These are phyloP conservation scores for Asterophora lycoperdoides DNA, from an alignment of 768 basidiomycete genomes.

Conservation along the genomic window DNA sequence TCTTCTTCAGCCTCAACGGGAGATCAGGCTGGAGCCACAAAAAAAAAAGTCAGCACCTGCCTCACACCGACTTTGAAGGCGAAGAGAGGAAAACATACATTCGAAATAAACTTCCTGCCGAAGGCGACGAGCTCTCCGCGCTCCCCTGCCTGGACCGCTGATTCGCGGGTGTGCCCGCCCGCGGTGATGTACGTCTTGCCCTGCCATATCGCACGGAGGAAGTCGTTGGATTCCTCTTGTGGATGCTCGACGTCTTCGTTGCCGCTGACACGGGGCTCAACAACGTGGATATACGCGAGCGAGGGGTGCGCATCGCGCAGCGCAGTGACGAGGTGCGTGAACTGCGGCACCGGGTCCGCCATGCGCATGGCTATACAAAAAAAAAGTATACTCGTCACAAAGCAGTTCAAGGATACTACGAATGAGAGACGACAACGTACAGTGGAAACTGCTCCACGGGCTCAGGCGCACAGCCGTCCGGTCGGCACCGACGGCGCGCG, in stretches of 20 bases:
- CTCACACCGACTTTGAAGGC: too few species aligned
- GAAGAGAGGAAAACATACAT: conserved; percentile 20
- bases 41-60: too few species aligned
- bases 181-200: conserved; percentile 36
- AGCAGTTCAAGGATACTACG: too few species aligned
- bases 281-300: conserved; percentile 49
- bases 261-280: conserved; percentile 34
- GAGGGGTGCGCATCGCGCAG: conserved; percentile 37
- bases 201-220: conserved; percentile 44
- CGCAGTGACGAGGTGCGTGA: conserved; percentile 41
- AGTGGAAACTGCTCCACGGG: conserved; percentile 47
- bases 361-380: conserved; percentile 48
- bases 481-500: conserved; percentile 47
- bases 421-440: conserved; percentile 16
- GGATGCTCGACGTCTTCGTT: conserved; percentile 10
- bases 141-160: conserved; percentile 35
- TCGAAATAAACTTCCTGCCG: conserved; percentile 28
- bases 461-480: conserved; percentile 54
- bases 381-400: not conserved
- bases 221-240: conserved; percentile 33
- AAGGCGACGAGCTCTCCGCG: conserved; percentile 25
- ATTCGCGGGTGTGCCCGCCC: conserved; percentile 41
- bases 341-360: conserved; percentile 52
- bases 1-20: conserved; percentile 1
- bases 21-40: conserved; percentile 5